Base-by-base conservation (phyloP, 352 stramenopile species). In the Peronospora destructor region DNA sequence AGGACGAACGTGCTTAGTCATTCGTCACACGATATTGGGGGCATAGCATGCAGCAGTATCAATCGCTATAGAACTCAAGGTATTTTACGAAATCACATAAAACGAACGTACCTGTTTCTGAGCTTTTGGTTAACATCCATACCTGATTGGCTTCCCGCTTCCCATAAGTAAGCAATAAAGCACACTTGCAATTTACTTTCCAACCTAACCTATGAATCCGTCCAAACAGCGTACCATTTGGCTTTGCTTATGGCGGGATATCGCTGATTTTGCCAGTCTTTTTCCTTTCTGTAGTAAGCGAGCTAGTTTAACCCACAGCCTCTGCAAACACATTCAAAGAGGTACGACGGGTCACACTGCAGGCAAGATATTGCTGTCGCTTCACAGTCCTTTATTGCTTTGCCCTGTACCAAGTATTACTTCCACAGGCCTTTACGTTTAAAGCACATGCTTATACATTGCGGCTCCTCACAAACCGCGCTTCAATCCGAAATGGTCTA, bases 11-110 rank as follows among this genome's bases (percentile, higher is more conserved):
- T 87, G 10, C 76, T 73, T 26, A 98, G 60, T 88, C 89, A 28
- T 95, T 97, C 2, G 86, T 97, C n/a, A 98, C 80, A 29, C 94
- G 86, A 71, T 98, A n/a, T 92, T 0, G 94, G 94, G 19, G 94
- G 86, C 70, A 98, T 84, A 0, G 89, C 87, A 14, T 91, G 85
- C 4, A 98, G 61, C 16, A 98, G 37, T 44, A 94, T 95, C 67
- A 94, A 79, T 37, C 83, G 70, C 55, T 90, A 73, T 61, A 96
- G 95, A 13, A 68, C 42, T 8, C 74, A 72, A 10, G 95, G 62
- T n/a, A n/a, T n/a, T n/a, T n/a, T n/a, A n/a, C n/a, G n/a, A n/a
- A n/a, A n/a, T n/a, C n/a, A n/a, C n/a, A n/a, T n/a, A n/a, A 93
- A 35, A 90, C 64, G 6, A 59, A 59, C 4, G 78, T 86, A 59